phyloP scores from a whole-genome alignment of 306 rosid species.

The Cicer yamashitae region DNA sequence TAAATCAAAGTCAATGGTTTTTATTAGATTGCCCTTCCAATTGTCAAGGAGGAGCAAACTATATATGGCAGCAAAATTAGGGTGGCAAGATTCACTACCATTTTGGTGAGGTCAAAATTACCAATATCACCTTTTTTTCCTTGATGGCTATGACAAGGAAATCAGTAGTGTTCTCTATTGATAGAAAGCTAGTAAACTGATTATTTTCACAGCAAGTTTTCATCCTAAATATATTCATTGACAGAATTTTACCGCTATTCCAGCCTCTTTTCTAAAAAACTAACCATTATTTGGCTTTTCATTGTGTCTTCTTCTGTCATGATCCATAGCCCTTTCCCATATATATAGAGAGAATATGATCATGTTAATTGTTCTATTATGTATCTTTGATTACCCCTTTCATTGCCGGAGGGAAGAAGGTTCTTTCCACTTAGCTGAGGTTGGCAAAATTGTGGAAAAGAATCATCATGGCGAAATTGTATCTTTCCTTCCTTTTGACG shows the following conservation, averaged over 20 bases:
- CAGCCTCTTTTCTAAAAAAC: slow-evolving; percentile 37
- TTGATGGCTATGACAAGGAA: slow-evolving; percentile 19
- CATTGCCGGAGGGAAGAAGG: neutral
- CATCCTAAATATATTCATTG: slow-evolving; percentile 11
- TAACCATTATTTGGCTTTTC: slow-evolving; percentile 1
- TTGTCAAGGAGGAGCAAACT: slow-evolving; percentile 7
- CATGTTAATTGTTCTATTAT: neutral
- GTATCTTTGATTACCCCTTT: neutral
- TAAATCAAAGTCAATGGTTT: neutral
- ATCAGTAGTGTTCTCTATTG: slow-evolving; percentile 17
- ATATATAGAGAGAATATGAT: neutral
- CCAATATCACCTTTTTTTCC: slow-evolving; percentile 22
- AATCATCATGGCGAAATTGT: slow-evolving; percentile 14
- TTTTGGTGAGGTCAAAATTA: neutral
- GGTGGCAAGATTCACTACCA: neutral
- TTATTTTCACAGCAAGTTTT: neutral
- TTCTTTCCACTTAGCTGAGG: slow-evolving; percentile 17
- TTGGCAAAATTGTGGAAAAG: neutral
- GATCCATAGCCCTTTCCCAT: neutral
- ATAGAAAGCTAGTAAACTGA: slow-evolving; percentile 25
- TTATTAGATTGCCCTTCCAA: slow-evolving; percentile 11
- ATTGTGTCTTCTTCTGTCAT: neutral
- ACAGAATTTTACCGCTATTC: slow-evolving; percentile 35
- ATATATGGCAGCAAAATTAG: neutral
- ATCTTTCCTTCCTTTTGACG: neutral